Evolutionary conservation across 2,329 filamentous ascomycete genomes (phyloP).

Genomic region (Cladophialophora yegresii): DNA sequence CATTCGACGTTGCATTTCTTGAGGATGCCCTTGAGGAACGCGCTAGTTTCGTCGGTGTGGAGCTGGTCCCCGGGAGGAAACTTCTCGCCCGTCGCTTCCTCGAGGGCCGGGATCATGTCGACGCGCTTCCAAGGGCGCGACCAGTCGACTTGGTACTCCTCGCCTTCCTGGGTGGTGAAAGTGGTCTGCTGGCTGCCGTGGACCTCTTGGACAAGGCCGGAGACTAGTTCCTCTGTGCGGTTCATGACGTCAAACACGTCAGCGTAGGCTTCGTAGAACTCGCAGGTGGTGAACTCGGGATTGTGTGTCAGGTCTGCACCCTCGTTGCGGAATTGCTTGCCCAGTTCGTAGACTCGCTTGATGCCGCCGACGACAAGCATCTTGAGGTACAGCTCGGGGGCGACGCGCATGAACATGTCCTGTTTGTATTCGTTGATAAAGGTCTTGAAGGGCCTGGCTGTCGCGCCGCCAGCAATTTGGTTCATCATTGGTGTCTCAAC

Average conservation of each 20-base stretch:
- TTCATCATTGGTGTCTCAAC: conserved; percentile 99
- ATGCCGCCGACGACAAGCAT: conserved; percentile 92
- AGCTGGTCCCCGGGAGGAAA: conserved; percentile 88
- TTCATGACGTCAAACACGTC: conserved; percentile 90
- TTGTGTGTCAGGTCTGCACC: conserved; percentile 92
- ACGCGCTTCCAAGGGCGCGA: conserved; percentile 88
- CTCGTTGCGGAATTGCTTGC: conserved; percentile 94
- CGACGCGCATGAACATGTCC: conserved; percentile 92
- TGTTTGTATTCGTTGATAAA: conserved; percentile 95
- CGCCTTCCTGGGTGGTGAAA: conserved; percentile 83
- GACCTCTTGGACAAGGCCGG: conserved; percentile 80
- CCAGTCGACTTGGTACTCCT: conserved; percentile 93
- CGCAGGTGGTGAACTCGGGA: conserved; percentile 95
- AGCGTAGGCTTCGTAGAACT: conserved; percentile 94
- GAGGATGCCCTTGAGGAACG: conserved; percentile 80
- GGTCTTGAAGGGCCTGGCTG: conserved; percentile 90
- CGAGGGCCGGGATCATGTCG: conserved; percentile 93
- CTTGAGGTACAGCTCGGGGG: conserved; percentile 96
- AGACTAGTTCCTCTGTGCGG: conserved; percentile 90
- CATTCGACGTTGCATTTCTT: conserved; percentile 92
- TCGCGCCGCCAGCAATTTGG: conserved; percentile 90
- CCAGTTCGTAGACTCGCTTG: conserved; percentile 93
- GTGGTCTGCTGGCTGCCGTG: conserved; percentile 82
- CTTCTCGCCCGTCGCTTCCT: conserved; percentile 86
- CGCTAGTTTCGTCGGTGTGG: conserved; percentile 84